A percentile compares a stretch with the other conserved stretches of the same genome.
Conservation (phyloP, 768 basidiomycete species). For the Mycena pura region DNA sequence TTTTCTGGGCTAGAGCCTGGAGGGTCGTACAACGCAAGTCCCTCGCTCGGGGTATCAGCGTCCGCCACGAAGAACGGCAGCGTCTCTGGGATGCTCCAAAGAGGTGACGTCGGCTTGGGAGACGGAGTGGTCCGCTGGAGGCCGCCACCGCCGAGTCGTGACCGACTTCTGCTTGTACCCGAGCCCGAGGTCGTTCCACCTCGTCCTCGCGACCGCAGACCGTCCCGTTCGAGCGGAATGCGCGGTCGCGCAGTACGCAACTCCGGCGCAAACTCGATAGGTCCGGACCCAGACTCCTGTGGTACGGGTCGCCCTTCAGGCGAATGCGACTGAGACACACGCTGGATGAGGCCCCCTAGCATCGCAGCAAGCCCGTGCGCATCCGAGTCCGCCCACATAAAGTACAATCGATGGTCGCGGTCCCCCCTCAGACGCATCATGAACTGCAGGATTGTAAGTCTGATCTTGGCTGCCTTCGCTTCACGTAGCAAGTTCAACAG, state of each 20-base stretch:
- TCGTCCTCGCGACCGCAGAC: constrained; percentile 59
- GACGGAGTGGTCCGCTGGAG: constrained; percentile 35
- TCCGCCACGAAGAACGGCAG: constrained; percentile 63
- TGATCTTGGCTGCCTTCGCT: constrained; percentile 61
- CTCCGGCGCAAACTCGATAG: constrained; percentile 33
- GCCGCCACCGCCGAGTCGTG: constrained; percentile 49
- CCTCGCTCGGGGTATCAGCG: constrained; percentile 69
- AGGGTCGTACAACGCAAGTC: constrained; percentile 70
- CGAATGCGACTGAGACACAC: constrained; percentile 40
- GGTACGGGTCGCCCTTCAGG: constrained; percentile 5
- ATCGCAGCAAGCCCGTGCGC: constrained; percentile 60
- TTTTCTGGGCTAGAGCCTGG: constrained; percentile 47
- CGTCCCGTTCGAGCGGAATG: constrained; percentile 58
- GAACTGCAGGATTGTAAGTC: constrained; percentile 83
- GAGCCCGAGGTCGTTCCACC: constrained; percentile 49
- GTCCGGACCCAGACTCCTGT: constrained; percentile 19
- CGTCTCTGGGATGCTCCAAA: constrained; percentile 77
- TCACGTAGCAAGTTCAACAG: constrained; percentile 55
- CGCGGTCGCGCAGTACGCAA: constrained; percentile 54
- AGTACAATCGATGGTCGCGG: constrained; percentile 86
- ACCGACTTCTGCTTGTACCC: constrained; percentile 65
- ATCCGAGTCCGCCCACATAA: constrained; percentile 60
- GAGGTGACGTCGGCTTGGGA: constrained; percentile 48
- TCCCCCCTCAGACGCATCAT: constrained; percentile 89
- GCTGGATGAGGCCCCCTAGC: constrained; percentile 70